Evolutionary conservation across 2,329 filamentous ascomycete genomes (phyloP).

Genomic region (Davidsoniella virescens): DNA sequence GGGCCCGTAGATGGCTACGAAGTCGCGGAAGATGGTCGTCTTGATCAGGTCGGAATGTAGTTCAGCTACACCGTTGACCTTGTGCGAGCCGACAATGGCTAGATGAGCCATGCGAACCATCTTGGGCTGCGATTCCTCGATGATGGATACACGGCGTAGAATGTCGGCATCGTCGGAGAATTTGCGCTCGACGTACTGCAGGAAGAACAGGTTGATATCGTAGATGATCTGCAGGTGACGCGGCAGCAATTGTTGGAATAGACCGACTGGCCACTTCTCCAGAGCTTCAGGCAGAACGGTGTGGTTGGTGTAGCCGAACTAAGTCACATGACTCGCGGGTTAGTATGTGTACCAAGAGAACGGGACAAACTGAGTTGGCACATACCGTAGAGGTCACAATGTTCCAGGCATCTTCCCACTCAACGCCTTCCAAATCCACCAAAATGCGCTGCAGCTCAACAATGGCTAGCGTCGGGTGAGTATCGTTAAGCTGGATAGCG

Average conservation of each 20-base stretch:
- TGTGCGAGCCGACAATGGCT: slow-evolving; percentile 93
- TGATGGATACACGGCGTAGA: slow-evolving; percentile 78
- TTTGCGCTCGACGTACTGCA: slow-evolving; percentile 75
- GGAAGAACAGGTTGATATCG: slow-evolving; percentile 90
- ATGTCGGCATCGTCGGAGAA: slow-evolving; percentile 85
- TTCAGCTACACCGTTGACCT: slow-evolving; percentile 96
- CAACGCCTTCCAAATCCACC: slow-evolving; percentile 72
- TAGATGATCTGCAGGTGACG: slow-evolving; percentile 95
- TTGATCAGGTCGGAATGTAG: slow-evolving; percentile 95
- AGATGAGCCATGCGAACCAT: slow-evolving; percentile 96
- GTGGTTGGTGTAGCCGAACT: slow-evolving; percentile 96
- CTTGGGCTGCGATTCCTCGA: slow-evolving; percentile 91
- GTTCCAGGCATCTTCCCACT: slow-evolving; percentile 85
- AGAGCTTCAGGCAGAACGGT: slow-evolving; percentile 92
- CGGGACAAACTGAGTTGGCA: slow-evolving; percentile 11
- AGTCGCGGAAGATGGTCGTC: slow-evolving; percentile 99
- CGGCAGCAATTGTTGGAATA: slow-evolving; percentile 83
- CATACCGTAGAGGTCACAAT: slow-evolving; percentile 54
- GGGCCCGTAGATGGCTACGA: slow-evolving; percentile 82
- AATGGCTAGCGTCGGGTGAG: slow-evolving; percentile 88
- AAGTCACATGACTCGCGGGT: neutral
- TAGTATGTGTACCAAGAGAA: slow-evolving; percentile 10
- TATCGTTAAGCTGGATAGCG: slow-evolving; percentile 96
- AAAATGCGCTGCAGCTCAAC: slow-evolving; percentile 91
- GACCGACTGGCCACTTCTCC: slow-evolving; percentile 93